Evolutionary conservation across 1,139 yeast genomes (phyloP).

Genomic region (Hanseniaspora gamundiae): DNA sequence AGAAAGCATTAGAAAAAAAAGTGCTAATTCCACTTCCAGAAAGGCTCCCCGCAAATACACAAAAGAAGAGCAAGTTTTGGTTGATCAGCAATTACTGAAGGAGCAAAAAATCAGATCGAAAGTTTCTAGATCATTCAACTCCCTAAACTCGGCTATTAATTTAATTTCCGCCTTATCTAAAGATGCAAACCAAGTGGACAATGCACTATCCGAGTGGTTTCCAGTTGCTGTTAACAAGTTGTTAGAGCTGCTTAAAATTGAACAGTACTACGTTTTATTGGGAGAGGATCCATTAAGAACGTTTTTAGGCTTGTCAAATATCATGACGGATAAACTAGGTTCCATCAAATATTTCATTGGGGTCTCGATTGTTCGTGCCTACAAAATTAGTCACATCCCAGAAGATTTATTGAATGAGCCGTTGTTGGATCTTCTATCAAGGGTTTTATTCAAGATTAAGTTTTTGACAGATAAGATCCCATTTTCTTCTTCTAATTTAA

Average conservation of each 20-base stretch:
- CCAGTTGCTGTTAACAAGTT: constrained; percentile 44
- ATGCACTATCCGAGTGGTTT: constrained; percentile 65
- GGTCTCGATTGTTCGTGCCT: constrained; percentile 50
- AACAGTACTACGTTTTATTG: constrained; percentile 31
- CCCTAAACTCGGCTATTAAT: constrained; percentile 38
- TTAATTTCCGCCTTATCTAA: constrained; percentile 42
- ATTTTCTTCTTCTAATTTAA: constrained; percentile 54
- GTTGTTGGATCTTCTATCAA: constrained; percentile 41
- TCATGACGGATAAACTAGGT: constrained; percentile 38
- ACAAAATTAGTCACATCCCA: constrained; percentile 32
- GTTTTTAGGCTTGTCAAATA: constrained; percentile 34
- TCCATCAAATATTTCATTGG: constrained; percentile 45
- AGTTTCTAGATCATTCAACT: constrained; percentile 30
- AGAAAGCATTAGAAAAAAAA: constrained; percentile 62
- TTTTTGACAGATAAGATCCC: constrained; percentile 63
- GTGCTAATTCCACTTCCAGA: constrained; percentile 38
- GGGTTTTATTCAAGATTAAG: constrained; percentile 65
- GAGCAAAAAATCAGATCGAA: constrained; percentile 45
- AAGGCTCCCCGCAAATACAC: constrained; percentile 42
- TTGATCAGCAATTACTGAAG: constrained; percentile 46
- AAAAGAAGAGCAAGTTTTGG: constrained; percentile 59
- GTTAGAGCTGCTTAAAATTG: constrained; percentile 30
- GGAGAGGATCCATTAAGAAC: constrained; percentile 28
- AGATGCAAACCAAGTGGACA: constrained; percentile 43
- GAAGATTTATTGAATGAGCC: constrained; percentile 38